These are phyloP conservation scores for Cyclanthera cordifolia DNA, from an alignment of 306 rosid genomes.

Conservation along the genomic window DNA sequence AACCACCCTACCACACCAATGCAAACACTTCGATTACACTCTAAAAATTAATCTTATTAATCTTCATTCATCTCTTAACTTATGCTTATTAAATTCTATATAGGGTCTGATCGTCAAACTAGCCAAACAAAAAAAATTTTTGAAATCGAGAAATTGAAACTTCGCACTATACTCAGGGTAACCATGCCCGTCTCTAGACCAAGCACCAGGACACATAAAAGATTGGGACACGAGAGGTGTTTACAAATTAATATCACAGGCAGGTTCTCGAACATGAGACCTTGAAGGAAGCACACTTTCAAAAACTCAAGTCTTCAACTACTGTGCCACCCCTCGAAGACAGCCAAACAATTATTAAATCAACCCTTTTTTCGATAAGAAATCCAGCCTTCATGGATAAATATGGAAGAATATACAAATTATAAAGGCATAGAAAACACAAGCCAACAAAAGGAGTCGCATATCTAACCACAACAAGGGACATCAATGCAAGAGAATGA, in stretches of 20 bases:
- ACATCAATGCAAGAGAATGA: not conserved
- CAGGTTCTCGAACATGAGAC: too few species aligned
- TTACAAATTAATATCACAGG: too few species aligned
- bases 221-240: too few species aligned
- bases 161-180: too few species aligned
- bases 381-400: too few species aligned
- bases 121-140: not conserved
- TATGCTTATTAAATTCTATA: not conserved
- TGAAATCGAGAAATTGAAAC: too few species aligned
- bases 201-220: too few species aligned
- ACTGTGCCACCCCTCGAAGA: too few species aligned
- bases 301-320: too few species aligned
- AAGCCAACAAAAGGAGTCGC: not conserved
- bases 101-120: not conserved
- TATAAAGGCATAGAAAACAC: too few species aligned
- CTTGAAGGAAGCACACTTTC: too few species aligned
- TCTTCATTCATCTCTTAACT: not conserved
- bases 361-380: not conserved
- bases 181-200: too few species aligned
- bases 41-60: not conserved
- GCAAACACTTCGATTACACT: not conserved
- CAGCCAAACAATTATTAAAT: not conserved
- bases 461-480: not conserved
- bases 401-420: not conserved
- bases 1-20: conserved; percentile 44